Conservation (phyloP, 2,329 filamentous ascomycete genomes). For the Chrysoporthe cubensis region DNA sequence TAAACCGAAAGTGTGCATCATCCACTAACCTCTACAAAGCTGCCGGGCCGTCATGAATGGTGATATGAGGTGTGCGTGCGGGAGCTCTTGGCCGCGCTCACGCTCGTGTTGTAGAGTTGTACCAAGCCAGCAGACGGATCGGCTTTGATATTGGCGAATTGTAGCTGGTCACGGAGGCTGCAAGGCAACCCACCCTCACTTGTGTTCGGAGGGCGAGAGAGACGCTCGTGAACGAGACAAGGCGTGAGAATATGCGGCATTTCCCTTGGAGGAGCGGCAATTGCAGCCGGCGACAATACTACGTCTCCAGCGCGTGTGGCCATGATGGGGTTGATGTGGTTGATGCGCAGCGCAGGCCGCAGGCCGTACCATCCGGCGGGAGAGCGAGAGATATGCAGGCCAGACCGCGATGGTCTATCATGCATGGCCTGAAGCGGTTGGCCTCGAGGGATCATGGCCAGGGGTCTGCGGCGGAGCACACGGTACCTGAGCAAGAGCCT, state of each 20-base stretch:
- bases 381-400: slow-evolving; percentile 3
- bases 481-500: slow-evolving; percentile 7
- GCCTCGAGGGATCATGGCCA: neutral
- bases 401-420: neutral
- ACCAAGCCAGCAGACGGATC: slow-evolving; percentile 7
- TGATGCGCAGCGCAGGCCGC: slow-evolving; percentile 5
- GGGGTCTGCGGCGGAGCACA: slow-evolving; percentile 1
- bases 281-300: neutral
- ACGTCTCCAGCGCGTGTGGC: neutral
- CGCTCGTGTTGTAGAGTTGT: neutral
- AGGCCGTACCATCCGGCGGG: neutral
- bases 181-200: slow-evolving; percentile 18
- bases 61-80: neutral
- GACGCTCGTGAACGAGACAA: neutral
- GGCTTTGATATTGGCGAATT: slow-evolving; percentile 21
- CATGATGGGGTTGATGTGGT: neutral
- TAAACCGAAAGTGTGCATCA: neutral
- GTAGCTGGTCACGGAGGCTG: slow-evolving; percentile 18
- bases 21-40: neutral
- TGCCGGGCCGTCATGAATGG: neutral
- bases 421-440: neutral
- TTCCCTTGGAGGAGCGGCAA: neutral
- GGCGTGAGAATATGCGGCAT: neutral
- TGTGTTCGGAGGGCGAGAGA: neutral
- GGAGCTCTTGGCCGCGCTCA: neutral